A percentile compares a stretch with the other conserved stretches of the same genome.
Evolutionary conservation across 306 rosid species (phyloP).

Genomic region (Quercus wislizeni): DNA sequence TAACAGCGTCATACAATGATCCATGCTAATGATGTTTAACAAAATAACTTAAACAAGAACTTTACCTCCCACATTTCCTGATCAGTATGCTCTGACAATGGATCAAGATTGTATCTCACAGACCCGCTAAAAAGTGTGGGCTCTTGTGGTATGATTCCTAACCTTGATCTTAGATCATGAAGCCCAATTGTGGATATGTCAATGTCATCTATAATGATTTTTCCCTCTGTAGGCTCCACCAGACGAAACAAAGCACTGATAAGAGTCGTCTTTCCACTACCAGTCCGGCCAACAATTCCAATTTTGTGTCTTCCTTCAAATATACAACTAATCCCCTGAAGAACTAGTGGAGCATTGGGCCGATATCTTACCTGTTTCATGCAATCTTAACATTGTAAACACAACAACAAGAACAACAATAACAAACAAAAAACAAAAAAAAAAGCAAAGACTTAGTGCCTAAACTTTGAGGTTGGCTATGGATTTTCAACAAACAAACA

Average conservation of each 20-base stretch:
- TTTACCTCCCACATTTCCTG: conserved; percentile 31
- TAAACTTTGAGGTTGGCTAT: no score
- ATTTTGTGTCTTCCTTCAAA: conserved; percentile 34
- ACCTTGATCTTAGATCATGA: conserved; percentile 27
- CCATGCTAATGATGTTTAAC: not conserved
- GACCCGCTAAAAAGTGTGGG: conserved; percentile 35
- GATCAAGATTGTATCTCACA: conserved; percentile 35
- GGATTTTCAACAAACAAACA: no score
- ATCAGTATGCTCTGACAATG: conserved; percentile 27
- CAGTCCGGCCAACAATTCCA: conserved; percentile 39
- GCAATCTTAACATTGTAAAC: not conserved
- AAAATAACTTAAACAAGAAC: not conserved
- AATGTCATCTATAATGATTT: conserved; percentile 18
- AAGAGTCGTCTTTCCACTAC: conserved; percentile 43
- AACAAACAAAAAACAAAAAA: no score
- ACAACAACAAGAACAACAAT: not conserved
- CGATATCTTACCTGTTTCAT: conserved; percentile 29
- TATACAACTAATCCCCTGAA: conserved; percentile 24
- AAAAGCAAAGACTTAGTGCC: no score
- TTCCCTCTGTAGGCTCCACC: conserved; percentile 34
- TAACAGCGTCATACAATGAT: not conserved
- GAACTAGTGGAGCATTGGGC: conserved; percentile 24
- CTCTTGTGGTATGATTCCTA: conserved; percentile 39
- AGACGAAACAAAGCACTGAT: conserved; percentile 31
- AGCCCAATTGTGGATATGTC: conserved; percentile 32